These are phyloP conservation scores for Cordyceps cicadae DNA, from an alignment of 2,329 filamentous ascomycete species.

Conservation along the genomic window DNA sequence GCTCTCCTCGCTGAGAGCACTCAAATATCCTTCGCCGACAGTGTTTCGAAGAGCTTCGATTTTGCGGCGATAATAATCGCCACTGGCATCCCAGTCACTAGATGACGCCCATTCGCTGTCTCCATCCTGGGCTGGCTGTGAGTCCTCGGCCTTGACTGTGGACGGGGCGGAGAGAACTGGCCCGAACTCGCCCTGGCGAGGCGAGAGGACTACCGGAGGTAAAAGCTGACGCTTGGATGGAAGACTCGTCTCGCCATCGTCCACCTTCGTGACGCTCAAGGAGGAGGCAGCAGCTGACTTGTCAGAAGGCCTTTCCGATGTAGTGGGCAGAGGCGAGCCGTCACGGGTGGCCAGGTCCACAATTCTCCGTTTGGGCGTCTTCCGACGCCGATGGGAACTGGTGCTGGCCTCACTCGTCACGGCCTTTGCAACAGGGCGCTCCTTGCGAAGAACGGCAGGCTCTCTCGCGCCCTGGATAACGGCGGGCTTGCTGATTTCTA, in stretches of 20 bases:
- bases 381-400: constrained; percentile 51
- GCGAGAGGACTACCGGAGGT: constrained; percentile 20
- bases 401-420: constrained; percentile 51
- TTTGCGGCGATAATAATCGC: constrained; percentile 77
- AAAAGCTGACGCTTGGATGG: constrained; percentile 28
- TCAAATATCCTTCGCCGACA: constrained; percentile 81
- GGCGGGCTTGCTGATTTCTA: constrained; percentile 60
- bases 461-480: constrained; percentile 47
- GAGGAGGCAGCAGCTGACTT: background rate
- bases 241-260: background rate
- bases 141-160: constrained; percentile 21
- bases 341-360: constrained; percentile 55
- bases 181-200: background rate
- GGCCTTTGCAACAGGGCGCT: constrained; percentile 43
- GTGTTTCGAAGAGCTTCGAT: constrained; percentile 79
- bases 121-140: constrained; percentile 9
- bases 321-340: constrained; percentile 19
- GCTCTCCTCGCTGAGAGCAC: constrained; percentile 70
- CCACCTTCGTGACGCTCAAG: constrained; percentile 16
- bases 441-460: constrained; percentile 48
- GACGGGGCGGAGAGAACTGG: constrained; percentile 16
- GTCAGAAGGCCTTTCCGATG: constrained; percentile 21
- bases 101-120: constrained; percentile 6
- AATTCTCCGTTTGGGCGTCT: constrained; percentile 54
- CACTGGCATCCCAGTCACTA: constrained; percentile 57